Base-by-base conservation (phyloP, 768 basidiomycete species). In the Tubosaeta brunneosetosa region DNA sequence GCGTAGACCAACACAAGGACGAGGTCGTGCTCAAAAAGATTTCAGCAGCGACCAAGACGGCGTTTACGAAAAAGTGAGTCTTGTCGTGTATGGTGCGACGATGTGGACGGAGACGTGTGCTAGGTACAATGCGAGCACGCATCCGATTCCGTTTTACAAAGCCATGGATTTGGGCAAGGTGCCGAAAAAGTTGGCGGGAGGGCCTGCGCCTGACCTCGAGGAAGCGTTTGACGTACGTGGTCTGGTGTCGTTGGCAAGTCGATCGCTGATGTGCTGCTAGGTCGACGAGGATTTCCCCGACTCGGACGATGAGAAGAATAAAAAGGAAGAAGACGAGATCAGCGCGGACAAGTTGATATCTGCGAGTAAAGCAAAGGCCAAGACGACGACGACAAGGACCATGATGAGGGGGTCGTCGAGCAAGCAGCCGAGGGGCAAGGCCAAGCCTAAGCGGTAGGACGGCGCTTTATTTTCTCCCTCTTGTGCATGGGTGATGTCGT, bases 71-170 rank as follows among this genome's bases (percentile, higher is more conserved):
- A 67, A 92, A 84, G 91, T 94, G 56, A 50, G 68, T 16, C 22
- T 17, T 16, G 13, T 38, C 22, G 32, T 7, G 36, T 6, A n/a
- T 13, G 19, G 31, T 25, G 3, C 8, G 12, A 33, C 9, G 38
- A 13, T 33, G 25, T 11, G 42, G 32, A 29, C 5, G 14, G 7
- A 4, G 16, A 16, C 3, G 22, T 22, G n/a, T 44, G 26, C 26
- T 42, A 95, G 92, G 64, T 99, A 97, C 71, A 98, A 98, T 69
- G 73, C 83, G 9, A 69, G 71, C 14, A 92, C 94, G 38, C 95
- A 98, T 66, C 97, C 97, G 0, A 88, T 99, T 61, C 84, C 97
- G 1, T 98, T 95, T 80, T 84, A 97, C 70, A 94, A 93, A 61
- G 91, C 86, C 3, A 74, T 79, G 55, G 88, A 92, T 56, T 71